Evolutionary conservation across 345 rosid genomes (phyloP), one percentile per base, ranked within the genome.

Genomic region (Salix caprea): DNA sequence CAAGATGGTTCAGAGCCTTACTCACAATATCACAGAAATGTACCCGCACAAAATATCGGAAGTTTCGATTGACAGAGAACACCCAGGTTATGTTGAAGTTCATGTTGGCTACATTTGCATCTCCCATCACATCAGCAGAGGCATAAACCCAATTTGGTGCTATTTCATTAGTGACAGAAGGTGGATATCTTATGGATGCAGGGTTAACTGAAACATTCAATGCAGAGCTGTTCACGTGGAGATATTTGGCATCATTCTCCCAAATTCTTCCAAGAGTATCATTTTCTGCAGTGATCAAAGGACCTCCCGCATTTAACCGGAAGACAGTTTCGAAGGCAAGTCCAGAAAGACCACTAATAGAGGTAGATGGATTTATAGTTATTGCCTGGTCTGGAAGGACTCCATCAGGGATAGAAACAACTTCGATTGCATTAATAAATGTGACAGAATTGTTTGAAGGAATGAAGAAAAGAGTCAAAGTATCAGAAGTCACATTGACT

Each of bases 81-180:
- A 90, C 95, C 99, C 99, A 96, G 74, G 98, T 93, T 1, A 96
- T 86, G 76, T 96, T 96, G 94, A 92, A 96, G 84, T 78, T 92
- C 72, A 78, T 77, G 44, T 36, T 82, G 54, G 97, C 72, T 10
- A 92, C 97, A 80, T 90, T 92, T 14, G 98, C 87, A 71, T 94
- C 87, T 18, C 88, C 92, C 99, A 96, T 96, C 75, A 87, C 84
- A 70, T 90, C 97, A 70, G 99, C 94, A 19, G 97, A 87, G 4
- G 98, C 95, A 54, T 96, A 96, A 68, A 96, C 95, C 97, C 76
- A 82, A 83, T 91, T 90, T 4, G 99, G 99, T 23, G 99, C 99
- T 39, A 80, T 91, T 50, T 93, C 97, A 48, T 84, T 58, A 7
- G 97, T 83, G 68, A 86, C 56, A 0, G 92, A 3, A 65, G 73